A percentile compares a stretch with the other conserved stretches of the same genome.
Conservation (phyloP, 1,284 basidiomycete species). For the Boletus sp. region DNA sequence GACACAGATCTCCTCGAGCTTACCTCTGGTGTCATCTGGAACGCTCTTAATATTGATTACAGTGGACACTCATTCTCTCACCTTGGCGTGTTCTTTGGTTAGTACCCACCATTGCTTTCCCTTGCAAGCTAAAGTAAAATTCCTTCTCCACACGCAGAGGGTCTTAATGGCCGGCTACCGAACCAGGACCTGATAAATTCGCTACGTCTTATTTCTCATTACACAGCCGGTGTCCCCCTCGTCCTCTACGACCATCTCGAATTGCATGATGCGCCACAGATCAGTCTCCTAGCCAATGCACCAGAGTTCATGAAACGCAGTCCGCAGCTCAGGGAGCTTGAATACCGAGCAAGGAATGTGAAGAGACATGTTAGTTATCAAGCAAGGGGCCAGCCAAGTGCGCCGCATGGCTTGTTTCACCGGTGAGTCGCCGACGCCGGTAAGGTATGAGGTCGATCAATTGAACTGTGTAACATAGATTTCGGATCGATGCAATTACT, state of each 20-base stretch:
- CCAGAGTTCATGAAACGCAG: slow-evolving; percentile 43
- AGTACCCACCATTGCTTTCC: slow-evolving; percentile 22
- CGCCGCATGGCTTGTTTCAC: slow-evolving; percentile 76
- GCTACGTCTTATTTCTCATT: slow-evolving; percentile 67
- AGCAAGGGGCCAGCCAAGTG: slow-evolving; percentile 66
- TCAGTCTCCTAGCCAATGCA: slow-evolving; percentile 42
- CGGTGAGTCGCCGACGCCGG: slow-evolving; percentile 43
- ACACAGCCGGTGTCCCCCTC: slow-evolving; percentile 69
- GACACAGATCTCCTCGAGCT: slow-evolving; percentile 58
- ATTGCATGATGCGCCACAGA: slow-evolving; percentile 37
- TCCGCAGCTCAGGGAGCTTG: slow-evolving; percentile 47
- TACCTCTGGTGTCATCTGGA: slow-evolving; percentile 88
- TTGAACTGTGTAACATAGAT: slow-evolving; percentile 45
- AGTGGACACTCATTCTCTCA: slow-evolving; percentile 95
- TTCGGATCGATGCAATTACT: slow-evolving; percentile 92
- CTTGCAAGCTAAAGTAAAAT: background rate
- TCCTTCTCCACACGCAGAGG: slow-evolving; percentile 58
- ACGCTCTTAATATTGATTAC: slow-evolving; percentile 91
- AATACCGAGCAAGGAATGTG: slow-evolving; percentile 59
- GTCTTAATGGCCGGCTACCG: slow-evolving; percentile 89
- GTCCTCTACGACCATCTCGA: slow-evolving; percentile 75
- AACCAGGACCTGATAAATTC: slow-evolving; percentile 96
- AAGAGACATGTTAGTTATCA: slow-evolving; percentile 65
- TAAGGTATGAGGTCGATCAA: slow-evolving; percentile 3
- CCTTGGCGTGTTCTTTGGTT: slow-evolving; percentile 87